phyloP scores from a whole-genome alignment of 148 eudicot genomes.

The Chenopodium suecicum region DNA sequence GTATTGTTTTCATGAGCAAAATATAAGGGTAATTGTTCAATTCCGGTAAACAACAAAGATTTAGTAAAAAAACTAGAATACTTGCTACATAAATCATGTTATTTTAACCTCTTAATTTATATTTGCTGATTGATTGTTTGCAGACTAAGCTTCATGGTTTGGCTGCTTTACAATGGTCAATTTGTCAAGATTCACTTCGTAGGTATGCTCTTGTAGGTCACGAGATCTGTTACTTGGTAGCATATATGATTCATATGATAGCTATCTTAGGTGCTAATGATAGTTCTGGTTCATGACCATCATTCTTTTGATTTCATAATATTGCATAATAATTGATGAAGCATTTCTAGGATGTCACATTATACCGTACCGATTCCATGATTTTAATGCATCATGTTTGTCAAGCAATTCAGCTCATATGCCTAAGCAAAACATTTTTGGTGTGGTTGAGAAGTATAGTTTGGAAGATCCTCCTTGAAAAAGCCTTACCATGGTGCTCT shows the following conservation, averaged over 20 bases:
- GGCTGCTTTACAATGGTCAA: slow-evolving; percentile 96
- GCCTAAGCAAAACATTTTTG: not conserved
- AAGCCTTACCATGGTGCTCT: not conserved
- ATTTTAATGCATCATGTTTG: not conserved
- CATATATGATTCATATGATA: not conserved
- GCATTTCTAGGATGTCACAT: not conserved
- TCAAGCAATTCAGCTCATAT: not conserved
- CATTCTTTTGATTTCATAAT: not conserved
- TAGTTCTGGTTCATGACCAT: not conserved
- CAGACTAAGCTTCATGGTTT: slow-evolving; percentile 88
- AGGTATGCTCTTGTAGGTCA: slow-evolving; percentile 41
- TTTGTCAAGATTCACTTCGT: slow-evolving; percentile 78
- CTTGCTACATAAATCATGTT: not conserved
- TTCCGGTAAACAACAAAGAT: not conserved
- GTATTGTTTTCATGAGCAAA: too few species aligned
- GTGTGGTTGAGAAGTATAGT: not conserved
- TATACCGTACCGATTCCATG: not conserved
- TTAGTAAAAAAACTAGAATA: too few species aligned
- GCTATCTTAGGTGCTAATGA: not conserved
- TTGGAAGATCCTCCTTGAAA: not conserved
- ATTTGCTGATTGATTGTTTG: slow-evolving; percentile 16
- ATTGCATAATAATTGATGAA: not conserved
- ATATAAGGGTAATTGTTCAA: too few species aligned
- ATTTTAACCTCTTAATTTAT: not conserved
- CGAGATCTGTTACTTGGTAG: slow-evolving; percentile 7